Evolutionary conservation across 108 stramenopile genomes (phyloP), one percentile per base, ranked within the genome.

Genomic region (Epithemia pelagica): DNA sequence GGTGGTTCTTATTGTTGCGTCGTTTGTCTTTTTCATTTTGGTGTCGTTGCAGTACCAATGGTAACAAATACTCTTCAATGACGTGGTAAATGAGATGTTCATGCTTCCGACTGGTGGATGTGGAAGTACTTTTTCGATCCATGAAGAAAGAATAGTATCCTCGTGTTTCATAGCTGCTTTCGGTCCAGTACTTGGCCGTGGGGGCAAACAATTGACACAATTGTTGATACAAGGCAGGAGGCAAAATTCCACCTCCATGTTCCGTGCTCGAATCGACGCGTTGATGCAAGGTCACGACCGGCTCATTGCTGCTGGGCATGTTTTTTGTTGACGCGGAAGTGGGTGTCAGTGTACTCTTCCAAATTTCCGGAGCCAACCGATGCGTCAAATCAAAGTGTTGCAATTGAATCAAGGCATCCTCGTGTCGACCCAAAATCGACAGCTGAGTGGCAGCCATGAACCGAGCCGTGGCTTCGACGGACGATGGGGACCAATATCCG

Each of bases 301-400:
- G 24, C 57, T 68, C n/a, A 27, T 64, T 22, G 24, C 69, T 68
- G 46, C 63, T 61, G 37, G 5, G 10, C 10, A 46, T 15, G n/a
- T n/a, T n/a, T 46, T 46, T 46, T 5, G 5, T 46, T 46, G 37
- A 15, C 15, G 37, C 10, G 37, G 37, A 5, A 46, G 15, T 15
- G 57, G 1, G 61, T 25, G 21, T 32, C 1, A 21, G 27, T 18
- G 29, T 28, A 33, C 0, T 18, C 28, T 70, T 66, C 91, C 91
- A 93, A 0, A 93, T 84, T 62, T 90, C 85, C 18, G 91, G 91
- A 72, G 89, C 85, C 1, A 93, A 64, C n/a, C 91, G 85, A 71
- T 93, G 91, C 20, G 82, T 89, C 54, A 93, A 69, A 24, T 52
- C 67, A 72, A 90, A 90, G 60, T 72, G 67, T 64, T 66, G 57